Evolutionary conservation across 768 basidiomycete species (phyloP), one percentile per base, ranked within the genome.

Genomic region (Termitomyces sp.): DNA sequence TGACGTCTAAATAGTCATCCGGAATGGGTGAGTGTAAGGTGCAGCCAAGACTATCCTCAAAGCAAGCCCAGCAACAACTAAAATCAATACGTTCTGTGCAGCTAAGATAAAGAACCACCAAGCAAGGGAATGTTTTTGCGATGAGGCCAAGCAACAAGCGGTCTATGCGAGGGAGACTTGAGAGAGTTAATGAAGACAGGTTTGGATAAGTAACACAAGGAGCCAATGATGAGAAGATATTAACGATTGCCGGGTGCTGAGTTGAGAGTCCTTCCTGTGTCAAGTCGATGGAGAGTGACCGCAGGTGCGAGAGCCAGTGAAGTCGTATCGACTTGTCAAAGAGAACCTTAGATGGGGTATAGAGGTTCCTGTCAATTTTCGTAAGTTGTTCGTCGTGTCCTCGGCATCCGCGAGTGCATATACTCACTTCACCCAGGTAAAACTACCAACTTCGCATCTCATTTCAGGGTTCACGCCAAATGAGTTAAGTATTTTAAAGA

Each of bases 21-120:
- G 83, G 83, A 59, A 91, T 76, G 0, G 88, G 88, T 7, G 88
- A 91, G 70, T 90, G 87, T 3, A 79, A 61, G 31, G 79, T 78
- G 54, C 78, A 76, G 9, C 73, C 78, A 31, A 84, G 73, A 52
- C 82, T 85, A 47, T 88, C 87, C 72, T 86, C 85, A 61, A 84
- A 84, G 69, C 89, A 91, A 49, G 68, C 66, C 79, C 83, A 84
- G 69, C 88, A 91, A 68, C 86, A 88, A 55, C 72, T 75, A 34
- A 77, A 67, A 59, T 84, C 81, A 49, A 89, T 74, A 43, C 85
- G 78, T 63, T 87, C 86, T 5, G 83, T 81, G 61, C 83, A 84
- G 66, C 83, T 85, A 52, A 90, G 74, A 62, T 83, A 76, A 12
- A 91, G 79, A 54, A 76, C 72, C 2, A 62, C 59, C 48, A 91